These are phyloP conservation scores for Boletus edulis DNA, from an alignment of 768 basidiomycete genomes.

Conservation along the genomic window DNA sequence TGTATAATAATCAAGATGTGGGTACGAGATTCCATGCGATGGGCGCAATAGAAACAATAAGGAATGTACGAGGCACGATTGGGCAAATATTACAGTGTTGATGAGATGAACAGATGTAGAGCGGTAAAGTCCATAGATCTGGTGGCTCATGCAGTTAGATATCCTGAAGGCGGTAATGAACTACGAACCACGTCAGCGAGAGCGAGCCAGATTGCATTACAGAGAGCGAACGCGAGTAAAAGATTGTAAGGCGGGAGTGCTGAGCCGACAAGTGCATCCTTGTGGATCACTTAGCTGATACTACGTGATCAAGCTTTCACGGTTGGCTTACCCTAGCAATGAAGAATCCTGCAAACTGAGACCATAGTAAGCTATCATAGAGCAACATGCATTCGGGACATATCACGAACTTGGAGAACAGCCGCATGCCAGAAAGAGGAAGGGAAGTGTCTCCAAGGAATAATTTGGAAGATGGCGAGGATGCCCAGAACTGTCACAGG, in stretches of 20 bases:
- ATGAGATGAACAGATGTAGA: slow-evolving; percentile 18
- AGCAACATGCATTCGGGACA: background rate
- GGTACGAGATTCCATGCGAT: slow-evolving; percentile 1
- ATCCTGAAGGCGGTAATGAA: background rate
- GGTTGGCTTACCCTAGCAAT: slow-evolving; percentile 24
- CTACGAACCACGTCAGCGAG: slow-evolving; percentile 25
- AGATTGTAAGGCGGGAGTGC: slow-evolving; percentile 1
- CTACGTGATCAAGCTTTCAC: background rate
- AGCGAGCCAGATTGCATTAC: slow-evolving; percentile 18
- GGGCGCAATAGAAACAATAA: slow-evolving; percentile 12
- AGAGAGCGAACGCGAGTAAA: slow-evolving; percentile 20
- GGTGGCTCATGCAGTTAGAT: background rate
- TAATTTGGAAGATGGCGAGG: slow-evolving; percentile 15
- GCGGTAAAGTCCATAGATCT: slow-evolving; percentile 25
- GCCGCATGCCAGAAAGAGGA: slow-evolving; percentile 30
- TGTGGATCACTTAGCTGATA: background rate
- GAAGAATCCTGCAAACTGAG: slow-evolving; percentile 34
- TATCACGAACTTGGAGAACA: slow-evolving; percentile 33
- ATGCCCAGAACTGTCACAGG: slow-evolving; percentile 23
- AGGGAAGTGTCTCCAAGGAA: slow-evolving; percentile 20
- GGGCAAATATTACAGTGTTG: slow-evolving; percentile 25
- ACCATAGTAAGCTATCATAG: slow-evolving; percentile 1
- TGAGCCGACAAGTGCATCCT: slow-evolving; percentile 20
- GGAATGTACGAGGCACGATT: slow-evolving; percentile 16
- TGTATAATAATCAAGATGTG: slow-evolving; percentile 4